Percentiles rank a stretch among this genome's conserved stretches.
These are phyloP conservation scores for Jimgerdemannia lactiflua DNA, from an alignment of 192 early-diverging fungal genomes.

Conservation along the genomic window DNA sequence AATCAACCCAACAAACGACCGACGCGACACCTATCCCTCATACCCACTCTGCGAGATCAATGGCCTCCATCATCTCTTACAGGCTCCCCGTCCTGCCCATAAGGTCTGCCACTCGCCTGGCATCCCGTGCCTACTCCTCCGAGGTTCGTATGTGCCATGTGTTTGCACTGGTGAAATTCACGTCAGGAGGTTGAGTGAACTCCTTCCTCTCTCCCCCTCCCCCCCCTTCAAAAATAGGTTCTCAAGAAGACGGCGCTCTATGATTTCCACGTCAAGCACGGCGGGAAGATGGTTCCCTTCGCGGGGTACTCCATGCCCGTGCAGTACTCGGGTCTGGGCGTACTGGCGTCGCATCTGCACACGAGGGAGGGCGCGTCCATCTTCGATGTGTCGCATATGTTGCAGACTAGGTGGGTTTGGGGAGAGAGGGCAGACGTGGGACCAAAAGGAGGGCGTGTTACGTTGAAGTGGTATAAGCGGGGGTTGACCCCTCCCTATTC, in stretches of 20 bases:
- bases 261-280: slow-evolving; percentile 89
- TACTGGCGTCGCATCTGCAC: slow-evolving; percentile 86
- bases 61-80: no score
- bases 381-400: slow-evolving; percentile 99
- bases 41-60: no score
- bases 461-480: background rate
- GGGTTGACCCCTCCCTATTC: background rate
- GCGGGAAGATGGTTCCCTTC: slow-evolving; percentile 97
- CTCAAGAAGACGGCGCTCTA: slow-evolving; percentile 81
- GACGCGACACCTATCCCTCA: no score
- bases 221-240: background rate
- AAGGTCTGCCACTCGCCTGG: no score
- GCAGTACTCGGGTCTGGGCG: slow-evolving; percentile 80
- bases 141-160: background rate
- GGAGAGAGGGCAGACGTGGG: background rate
- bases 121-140: background rate
- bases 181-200: background rate
- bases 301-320: slow-evolving; percentile 98
- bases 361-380: slow-evolving; percentile 88
- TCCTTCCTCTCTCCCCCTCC: slow-evolving; percentile 3
- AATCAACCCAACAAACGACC: no score
- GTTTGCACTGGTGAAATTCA: background rate
- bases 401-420: slow-evolving; percentile 75
- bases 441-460: background rate
- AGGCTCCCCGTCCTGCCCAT: no score